A percentile compares a stretch with the other conserved stretches of the same genome.
Evolutionary conservation across 2,329 filamentous ascomycete genomes (phyloP).

Genomic region (Aspergillus alliaceus): DNA sequence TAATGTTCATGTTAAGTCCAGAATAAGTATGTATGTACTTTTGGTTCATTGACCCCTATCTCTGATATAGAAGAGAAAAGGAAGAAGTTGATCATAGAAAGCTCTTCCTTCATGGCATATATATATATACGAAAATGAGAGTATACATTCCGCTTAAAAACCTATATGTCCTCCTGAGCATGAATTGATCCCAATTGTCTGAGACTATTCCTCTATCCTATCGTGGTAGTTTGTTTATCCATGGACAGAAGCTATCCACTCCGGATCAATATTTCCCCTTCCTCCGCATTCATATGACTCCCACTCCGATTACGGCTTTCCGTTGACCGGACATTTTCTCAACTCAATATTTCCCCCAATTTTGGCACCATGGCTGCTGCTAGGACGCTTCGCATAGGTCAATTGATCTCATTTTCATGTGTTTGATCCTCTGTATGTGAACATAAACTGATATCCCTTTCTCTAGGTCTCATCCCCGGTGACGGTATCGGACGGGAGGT

Average conservation of each 20-base stretch:
- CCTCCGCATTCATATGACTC: constrained; percentile 20
- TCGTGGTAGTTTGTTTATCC: too few relatives aligned
- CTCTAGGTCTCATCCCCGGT: constrained; percentile 85
- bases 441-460: constrained; percentile 15
- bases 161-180: neutral
- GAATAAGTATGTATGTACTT: too few relatives aligned
- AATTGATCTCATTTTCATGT: constrained; percentile 25
- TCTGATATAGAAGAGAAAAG: too few relatives aligned
- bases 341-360: constrained; percentile 7
- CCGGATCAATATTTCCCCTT: neutral
- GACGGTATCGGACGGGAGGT: constrained; percentile 99
- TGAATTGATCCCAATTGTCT: neutral
- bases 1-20: too few relatives aligned
- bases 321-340: constrained; percentile 10
- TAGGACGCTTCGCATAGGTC: constrained; percentile 68
- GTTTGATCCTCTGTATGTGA: neutral
- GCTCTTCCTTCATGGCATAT: too few relatives aligned
- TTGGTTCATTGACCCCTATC: too few relatives aligned
- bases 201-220: too few relatives aligned
- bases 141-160: too few relatives aligned
- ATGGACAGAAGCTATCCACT: neutral
- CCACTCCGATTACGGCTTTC: constrained; percentile 32
- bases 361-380: constrained; percentile 50
- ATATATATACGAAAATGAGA: too few relatives aligned
- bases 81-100: too few relatives aligned